Evolutionary conservation across 495 filamentous ascomycete species (phyloP), one percentile per base, ranked within the genome.

Genomic region (Cladorrhinum samala): DNA sequence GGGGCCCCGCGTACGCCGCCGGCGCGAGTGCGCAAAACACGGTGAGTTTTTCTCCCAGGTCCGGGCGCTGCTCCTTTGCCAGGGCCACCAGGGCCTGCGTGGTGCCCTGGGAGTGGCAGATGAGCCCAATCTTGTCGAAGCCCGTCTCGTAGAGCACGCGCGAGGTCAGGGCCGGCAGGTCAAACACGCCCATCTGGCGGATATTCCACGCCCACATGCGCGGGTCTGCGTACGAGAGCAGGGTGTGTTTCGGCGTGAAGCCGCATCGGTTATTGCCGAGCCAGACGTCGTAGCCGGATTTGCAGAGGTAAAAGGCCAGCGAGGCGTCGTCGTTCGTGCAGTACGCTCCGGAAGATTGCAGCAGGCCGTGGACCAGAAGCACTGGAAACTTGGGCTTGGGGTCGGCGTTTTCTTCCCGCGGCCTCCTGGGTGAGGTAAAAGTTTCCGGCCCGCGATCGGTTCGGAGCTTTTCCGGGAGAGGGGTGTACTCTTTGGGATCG

Each of bases 181-280:
- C 92, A 54, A 94, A 80, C 0, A 88, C 83, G 13, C 92, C 93
- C 83, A 96, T 92, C 69, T 96, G 89, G 0, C 88, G 81, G 51
- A 96, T 94, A 61, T 95, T 95, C 92, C 92, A 97, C 9, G 85
- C 80, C 92, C 92, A 97, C 90, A 97, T 95, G 17, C 91, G 81
- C 5, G 92, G 92, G 61, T 97, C 92, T 16, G 72, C 72, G 53
- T 84, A 80, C 1, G 75, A 73, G 41, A 97, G 74, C 11, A 83
- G 72, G 1, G 77, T 80, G 59, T 97, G 92, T 55, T 82, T 76
- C 2, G 92, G 91, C 1, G 77, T 63, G 64, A 92, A 86, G 11
- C 91, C 93, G 64, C 93, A 96, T 19, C 92, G 83, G 63, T 95
- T 96, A 66, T 96, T 95, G 6, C 93, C 92, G 3, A 96, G 77